phyloP scores from a whole-genome alignment of 441 rosid genomes.

The Kokia cookei region DNA sequence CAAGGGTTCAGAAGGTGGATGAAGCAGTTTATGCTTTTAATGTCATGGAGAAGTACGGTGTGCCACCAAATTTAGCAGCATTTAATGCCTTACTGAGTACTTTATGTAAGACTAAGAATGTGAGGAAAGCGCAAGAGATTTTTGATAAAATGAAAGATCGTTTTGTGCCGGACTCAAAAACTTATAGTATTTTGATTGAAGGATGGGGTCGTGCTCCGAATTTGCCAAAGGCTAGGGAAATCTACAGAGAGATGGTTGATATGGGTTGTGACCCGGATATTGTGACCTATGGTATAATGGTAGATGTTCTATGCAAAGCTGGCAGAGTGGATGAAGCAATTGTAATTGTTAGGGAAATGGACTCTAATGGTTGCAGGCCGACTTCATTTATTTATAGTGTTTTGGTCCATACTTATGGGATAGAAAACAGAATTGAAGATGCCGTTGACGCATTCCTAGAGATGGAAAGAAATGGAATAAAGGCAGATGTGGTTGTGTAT shows the following conservation, averaged over 20 bases:
- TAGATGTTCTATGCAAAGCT: constrained; percentile 75
- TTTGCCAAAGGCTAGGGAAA: constrained; percentile 76
- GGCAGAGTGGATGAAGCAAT: constrained; percentile 91
- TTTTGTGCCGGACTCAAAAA: constrained; percentile 61
- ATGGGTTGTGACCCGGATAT: constrained; percentile 70
- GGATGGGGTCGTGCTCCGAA: constrained; percentile 94
- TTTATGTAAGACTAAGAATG: constrained; percentile 81
- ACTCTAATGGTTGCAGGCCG: constrained; percentile 41
- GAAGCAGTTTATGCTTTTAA: constrained; percentile 82
- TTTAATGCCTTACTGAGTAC: constrained; percentile 80
- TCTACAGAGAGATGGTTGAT: constrained; percentile 61
- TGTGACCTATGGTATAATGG: constrained; percentile 84
- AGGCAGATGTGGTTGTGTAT: constrained; percentile 58
- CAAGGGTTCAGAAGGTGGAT: constrained; percentile 69
- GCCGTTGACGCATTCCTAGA: constrained; percentile 70
- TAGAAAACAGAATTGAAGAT: constrained; percentile 66
- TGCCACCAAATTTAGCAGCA: constrained; percentile 58
- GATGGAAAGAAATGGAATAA: constrained; percentile 71
- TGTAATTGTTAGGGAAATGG: constrained; percentile 58
- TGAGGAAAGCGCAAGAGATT: constrained; percentile 86
- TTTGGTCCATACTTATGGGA: constrained; percentile 72
- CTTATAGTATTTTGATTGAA: constrained; percentile 78
- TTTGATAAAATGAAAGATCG: constrained; percentile 53
- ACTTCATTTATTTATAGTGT: constrained; percentile 75
- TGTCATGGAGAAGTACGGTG: constrained; percentile 73